Evolutionary conservation across 2,329 filamentous ascomycete species (phyloP), one percentile per base, ranked within the genome.

Genomic region (Macroventuria anomochaeta): DNA sequence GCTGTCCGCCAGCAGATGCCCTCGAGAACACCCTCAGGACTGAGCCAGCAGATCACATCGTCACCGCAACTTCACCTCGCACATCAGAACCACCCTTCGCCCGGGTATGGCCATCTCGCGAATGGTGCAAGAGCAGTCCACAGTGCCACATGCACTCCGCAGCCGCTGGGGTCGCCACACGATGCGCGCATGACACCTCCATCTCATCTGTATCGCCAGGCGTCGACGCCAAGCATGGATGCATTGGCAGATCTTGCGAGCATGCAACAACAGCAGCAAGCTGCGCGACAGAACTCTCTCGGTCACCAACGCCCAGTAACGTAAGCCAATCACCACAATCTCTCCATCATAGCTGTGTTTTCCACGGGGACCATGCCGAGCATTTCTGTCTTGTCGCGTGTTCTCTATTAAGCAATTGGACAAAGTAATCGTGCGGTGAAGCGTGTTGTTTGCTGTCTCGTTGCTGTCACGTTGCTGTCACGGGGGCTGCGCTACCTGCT

Each of bases 161-260:
- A 67, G n/a, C 58, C 64, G 5, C 43, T 68, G 13, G 59, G 62
- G 32, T 69, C 70, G 20, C 64, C 70, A 7, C 70, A 63, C 54
- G 70, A 71, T 55, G 61, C 70, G 59, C 65, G 64, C 58, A 66
- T 71, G 55, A 70, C 68, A 3, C 64, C 74, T 15, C 68, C 71
- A n/a, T 65, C 72, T 18, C 67, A 64, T 23, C 42, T 72, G 29
- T 74, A 74, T 55, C 71, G 77, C 7, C 73, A 76, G 33, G 69
- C 74, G 1, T 80, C 78, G 20, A 80, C 76, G 13, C 74, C 77
- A 25, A 74, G 77, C 38, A 79, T 81, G 76, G 79, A 81, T 50
- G 76, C 77, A 52, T 63, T 80, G 50, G 77, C 79, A 78, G 79
- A 81, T 68, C 70, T 80, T 50, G 77, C 78, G 39, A 75, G 75